Evolutionary conservation across 2,329 filamentous ascomycete species (phyloP), one percentile per base, ranked within the genome.

Genomic region (Sporothrix luriei): DNA sequence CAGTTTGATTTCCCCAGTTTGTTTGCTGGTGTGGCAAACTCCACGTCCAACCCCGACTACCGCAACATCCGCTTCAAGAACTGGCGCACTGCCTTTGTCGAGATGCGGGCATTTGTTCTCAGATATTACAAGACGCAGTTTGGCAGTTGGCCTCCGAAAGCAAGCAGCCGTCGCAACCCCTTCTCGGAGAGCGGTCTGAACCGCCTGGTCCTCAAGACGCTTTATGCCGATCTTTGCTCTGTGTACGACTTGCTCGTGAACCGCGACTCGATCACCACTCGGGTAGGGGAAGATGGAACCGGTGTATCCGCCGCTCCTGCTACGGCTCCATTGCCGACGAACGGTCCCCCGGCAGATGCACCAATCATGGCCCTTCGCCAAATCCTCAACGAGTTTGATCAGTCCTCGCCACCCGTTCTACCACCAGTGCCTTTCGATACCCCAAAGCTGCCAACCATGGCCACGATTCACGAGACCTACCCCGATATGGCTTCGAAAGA

Each of bases 381-480:
- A 72, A 86, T 97, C 14, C 84, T 97, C 73, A 89, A 87, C 74
- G 94, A 98, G 79, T 97, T 93, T 76, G 95, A 99, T 77, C 88
- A 91, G 71, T 94, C 91, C 10, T 92, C 90, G 16, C 93, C 94
- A 0, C 95, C 95, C 0, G 93, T 98, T 0, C 87, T 94, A 71
- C 95, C 95, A 0, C 93, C 94, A 0, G 88, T 98, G 69, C 94
- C 95, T 0, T 98, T 94, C 76, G 94, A 98, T 77, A 83, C 92
- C 4, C 94, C 95, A 2, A 86, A 89, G 73, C 80, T 96, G 29
- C 94, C 94, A 0, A 86, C 85, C 0, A 85, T 96, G 75, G 83
- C 85, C 43, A 82, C 87, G 1, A 84, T 93, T 21, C 84, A 90
- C 69, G 84, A 87, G 52, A 90, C 88, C 55, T 91, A 87, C 76